A percentile compares a stretch with the other conserved stretches of the same genome.
These are phyloP conservation scores for Dalbergia oliveri DNA, from an alignment of 306 rosid genomes.

Conservation along the genomic window DNA sequence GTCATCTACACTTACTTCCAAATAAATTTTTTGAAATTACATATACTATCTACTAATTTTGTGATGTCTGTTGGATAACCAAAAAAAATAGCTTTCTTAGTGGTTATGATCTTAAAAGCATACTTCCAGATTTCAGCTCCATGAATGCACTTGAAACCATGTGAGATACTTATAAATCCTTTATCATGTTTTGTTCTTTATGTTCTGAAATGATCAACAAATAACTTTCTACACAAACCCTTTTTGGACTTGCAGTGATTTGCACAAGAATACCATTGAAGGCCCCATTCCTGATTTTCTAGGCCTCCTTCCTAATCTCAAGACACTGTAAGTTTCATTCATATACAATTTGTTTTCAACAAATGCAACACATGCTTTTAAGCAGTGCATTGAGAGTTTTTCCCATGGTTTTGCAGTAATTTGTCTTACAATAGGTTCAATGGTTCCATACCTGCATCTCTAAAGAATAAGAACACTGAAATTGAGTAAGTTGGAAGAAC, in stretches of 20 bases:
- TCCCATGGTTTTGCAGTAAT: constrained; percentile 34
- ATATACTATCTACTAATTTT: constrained; percentile 3
- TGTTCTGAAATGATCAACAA: neutral
- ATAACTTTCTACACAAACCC: neutral
- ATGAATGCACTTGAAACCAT: constrained; percentile 62
- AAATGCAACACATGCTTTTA: constrained; percentile 25
- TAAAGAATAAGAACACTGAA: constrained; percentile 42
- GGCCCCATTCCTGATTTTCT: constrained; percentile 59
- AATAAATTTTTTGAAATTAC: neutral
- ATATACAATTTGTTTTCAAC: constrained; percentile 1
- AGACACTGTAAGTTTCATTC: constrained; percentile 47
- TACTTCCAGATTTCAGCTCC: constrained; percentile 61
- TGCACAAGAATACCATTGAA: constrained; percentile 52
- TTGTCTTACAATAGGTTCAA: constrained; percentile 51
- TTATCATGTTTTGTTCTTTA: neutral
- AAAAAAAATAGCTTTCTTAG: constrained; percentile 50
- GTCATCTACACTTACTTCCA: neutral
- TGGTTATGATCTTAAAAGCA: constrained; percentile 50
- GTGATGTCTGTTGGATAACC: neutral
- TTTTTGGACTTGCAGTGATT: constrained; percentile 47
- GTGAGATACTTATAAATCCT: constrained; percentile 42
- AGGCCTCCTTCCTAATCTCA: constrained; percentile 55
- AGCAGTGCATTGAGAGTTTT: neutral
- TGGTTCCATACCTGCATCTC: constrained; percentile 47
- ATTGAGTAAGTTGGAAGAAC: constrained; percentile 40